Base-by-base conservation (phyloP, 139 green algal genomes). In the Volvox reticuliferus region DNA sequence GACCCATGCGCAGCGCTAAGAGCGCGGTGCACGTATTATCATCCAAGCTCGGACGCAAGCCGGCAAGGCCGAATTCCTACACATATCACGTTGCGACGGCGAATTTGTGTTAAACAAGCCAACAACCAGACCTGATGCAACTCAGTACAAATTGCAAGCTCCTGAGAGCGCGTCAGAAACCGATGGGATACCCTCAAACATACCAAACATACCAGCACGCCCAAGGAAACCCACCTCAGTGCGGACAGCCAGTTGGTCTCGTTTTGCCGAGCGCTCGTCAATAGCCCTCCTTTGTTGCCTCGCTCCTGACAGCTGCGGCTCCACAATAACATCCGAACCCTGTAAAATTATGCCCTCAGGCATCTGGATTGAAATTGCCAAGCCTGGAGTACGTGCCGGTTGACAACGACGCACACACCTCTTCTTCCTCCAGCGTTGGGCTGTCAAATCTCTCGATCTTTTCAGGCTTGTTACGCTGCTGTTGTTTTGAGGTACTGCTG, bases 401-500 rank as follows among this genome's bases (percentile, higher is more conserved):
- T 30, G 28, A 5, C 76, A 61, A 61, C 6, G 18, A 67, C 21
- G 19, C 20, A 67, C 36, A 9, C 12, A 86, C 79, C 26, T 73
- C 50, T 28, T 71, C 79, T 18, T 86, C 44, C 12, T 86, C 50
- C 19, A 67, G 32, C 26, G 50, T 30, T 2, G 50, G 79, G 18
- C 50, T 6, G 37, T 37, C 79, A 44, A 61, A 37, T 0, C 37
- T 22, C 28, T 73, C 16, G 26, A 14, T 1, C 12, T 37, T 37
- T 12, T 71, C 79, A 17, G 79, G 1, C 50, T 86, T 86, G 13
- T 44, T 86, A 26, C 36, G 78, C 37, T 84, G 78, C 50, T 86
- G 33, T 24, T 86, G 33, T 30, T 86, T 86, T 14, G 28, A 67
- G 28, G 24, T 86, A 30, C 79, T 86, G 50, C 50, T 86, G 79